Evolutionary conservation across 345 rosid genomes (phyloP).

Genomic region (Durio zibethinus): DNA sequence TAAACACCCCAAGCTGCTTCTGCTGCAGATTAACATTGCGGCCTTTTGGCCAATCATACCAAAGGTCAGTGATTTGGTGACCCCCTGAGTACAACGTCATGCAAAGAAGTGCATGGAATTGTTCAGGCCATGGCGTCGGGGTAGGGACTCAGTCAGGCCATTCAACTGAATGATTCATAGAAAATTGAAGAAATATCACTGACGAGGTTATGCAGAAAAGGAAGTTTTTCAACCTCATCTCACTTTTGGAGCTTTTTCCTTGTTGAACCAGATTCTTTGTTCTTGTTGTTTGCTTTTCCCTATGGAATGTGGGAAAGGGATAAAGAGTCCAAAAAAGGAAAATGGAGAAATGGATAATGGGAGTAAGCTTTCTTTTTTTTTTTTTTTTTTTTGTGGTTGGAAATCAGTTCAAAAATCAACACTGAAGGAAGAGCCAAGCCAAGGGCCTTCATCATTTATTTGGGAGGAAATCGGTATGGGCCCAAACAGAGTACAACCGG

Average conservation of each 20-base stretch:
- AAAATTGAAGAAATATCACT: neutral
- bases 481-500: too few species aligned
- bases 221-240: neutral
- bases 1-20: slow-evolving; percentile 25
- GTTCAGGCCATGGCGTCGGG: slow-evolving; percentile 37
- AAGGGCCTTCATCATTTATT: too few species aligned
- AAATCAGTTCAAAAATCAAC: too few species aligned
- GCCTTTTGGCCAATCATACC: slow-evolving; percentile 43
- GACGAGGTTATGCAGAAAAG: neutral
- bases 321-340: too few species aligned
- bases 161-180: neutral
- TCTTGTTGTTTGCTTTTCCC: neutral
- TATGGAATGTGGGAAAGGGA: neutral
- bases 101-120: slow-evolving; percentile 36
- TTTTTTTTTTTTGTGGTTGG: too few species aligned
- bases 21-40: slow-evolving; percentile 28
- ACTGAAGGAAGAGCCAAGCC: too few species aligned
- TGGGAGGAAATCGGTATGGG: too few species aligned
- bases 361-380: too few species aligned
- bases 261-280: neutral
- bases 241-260: neutral
- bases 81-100: slow-evolving; percentile 18
- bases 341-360: too few species aligned
- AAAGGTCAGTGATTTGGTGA: slow-evolving; percentile 22
- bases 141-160: slow-evolving; percentile 6